These are phyloP conservation scores for Fusarium virguliforme DNA, from an alignment of 2,329 filamentous ascomycete genomes.

Conservation along the genomic window DNA sequence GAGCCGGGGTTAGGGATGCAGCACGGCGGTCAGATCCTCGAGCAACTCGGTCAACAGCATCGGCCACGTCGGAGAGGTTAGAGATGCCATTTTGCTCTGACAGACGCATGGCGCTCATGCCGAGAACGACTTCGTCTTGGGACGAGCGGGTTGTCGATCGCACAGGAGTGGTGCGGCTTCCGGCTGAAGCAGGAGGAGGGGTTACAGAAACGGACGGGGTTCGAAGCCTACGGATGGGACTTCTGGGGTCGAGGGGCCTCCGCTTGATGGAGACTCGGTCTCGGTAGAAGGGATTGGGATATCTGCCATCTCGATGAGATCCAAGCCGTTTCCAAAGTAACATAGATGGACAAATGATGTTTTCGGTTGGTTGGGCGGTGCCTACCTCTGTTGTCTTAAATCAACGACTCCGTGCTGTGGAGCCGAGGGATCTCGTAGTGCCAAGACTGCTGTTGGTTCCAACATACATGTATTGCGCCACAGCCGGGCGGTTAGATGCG, in stretches of 20 bases:
- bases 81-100: constrained; percentile 19
- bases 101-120: constrained; percentile 26
- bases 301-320: constrained; percentile 17
- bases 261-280: neutral
- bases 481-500: constrained; percentile 8
- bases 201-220: constrained; percentile 40
- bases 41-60: constrained; percentile 28
- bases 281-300: constrained; percentile 40
- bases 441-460: constrained; percentile 14
- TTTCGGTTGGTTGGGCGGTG: neutral
- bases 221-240: constrained; percentile 10
- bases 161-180: neutral
- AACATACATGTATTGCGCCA: constrained; percentile 3
- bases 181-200: constrained; percentile 12
- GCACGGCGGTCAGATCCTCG: constrained; percentile 22
- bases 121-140: constrained; percentile 8
- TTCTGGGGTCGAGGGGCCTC: neutral
- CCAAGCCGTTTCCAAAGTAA: neutral
- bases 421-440: neutral
- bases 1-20: constrained; percentile 33
- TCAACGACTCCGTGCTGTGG: neutral
- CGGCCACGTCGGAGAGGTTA: constrained; percentile 3
- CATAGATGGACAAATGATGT: neutral
- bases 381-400: neutral
- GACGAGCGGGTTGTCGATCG: neutral